Percentiles rank a stretch among this genome's conserved stretches.
Conservation (phyloP, 352 stramenopile species). For the Aphanomyces astaci region DNA sequence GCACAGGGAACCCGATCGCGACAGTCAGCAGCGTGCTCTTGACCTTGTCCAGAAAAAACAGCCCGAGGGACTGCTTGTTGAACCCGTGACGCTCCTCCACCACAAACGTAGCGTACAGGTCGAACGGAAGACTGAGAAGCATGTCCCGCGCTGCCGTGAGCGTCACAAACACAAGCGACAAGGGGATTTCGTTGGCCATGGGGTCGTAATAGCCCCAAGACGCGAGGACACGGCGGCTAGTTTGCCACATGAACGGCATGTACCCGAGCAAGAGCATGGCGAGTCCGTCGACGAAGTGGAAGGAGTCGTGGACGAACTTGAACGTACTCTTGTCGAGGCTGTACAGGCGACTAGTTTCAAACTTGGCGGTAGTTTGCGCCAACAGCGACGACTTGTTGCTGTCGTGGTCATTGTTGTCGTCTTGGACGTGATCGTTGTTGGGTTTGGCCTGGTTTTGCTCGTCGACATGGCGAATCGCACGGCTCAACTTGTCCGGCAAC, state of each 20-base stretch:
- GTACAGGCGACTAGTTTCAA: conserved; percentile 90
- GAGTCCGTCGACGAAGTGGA: conserved; percentile 78
- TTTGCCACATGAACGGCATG: conserved; percentile 90
- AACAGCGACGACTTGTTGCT: conserved; percentile 59
- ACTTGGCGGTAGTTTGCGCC: conserved; percentile 84
- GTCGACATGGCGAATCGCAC: conserved; percentile 24
- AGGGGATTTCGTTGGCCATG: conserved; percentile 80
- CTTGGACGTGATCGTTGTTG: conserved; percentile 18
- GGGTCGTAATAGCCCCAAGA: conserved; percentile 49
- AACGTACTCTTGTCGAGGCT: conserved; percentile 95
- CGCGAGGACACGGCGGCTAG: conserved; percentile 51
- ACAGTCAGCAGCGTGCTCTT: conserved; percentile 88
- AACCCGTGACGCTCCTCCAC: conserved; percentile 96
- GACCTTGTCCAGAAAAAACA: conserved; percentile 95
- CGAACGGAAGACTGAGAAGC: conserved; percentile 54
- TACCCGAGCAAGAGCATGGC: conserved; percentile 87
- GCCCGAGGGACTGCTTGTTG: conserved; percentile 92
- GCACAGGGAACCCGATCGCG: conserved; percentile 63
- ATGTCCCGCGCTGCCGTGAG: conserved; percentile 59
- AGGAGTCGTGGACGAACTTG: conserved; percentile 84
- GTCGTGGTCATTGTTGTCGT: conserved; percentile 26
- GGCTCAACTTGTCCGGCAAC: conserved; percentile 47
- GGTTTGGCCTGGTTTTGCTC: conserved; percentile 36
- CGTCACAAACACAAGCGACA: conserved; percentile 59
- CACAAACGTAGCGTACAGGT: conserved; percentile 93